Percentiles rank a stretch among this genome's conserved stretches.
These are phyloP conservation scores for Ascochyta rabiei DNA, from an alignment of 2,329 filamentous ascomycete genomes.

Conservation along the genomic window DNA sequence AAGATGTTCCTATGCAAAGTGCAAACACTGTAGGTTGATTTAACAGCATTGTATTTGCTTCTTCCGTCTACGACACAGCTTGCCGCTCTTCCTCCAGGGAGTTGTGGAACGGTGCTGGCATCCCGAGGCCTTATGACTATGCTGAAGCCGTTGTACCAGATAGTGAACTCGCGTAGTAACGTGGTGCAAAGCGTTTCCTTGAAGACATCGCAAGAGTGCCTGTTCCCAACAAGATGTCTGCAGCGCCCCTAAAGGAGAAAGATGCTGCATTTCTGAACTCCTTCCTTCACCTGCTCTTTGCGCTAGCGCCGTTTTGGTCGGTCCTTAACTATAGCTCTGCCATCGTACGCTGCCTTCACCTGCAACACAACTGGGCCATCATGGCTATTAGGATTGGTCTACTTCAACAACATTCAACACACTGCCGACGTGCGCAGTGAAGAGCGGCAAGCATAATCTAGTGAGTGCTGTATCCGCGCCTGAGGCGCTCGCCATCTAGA, in stretches of 20 bases:
- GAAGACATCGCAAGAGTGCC: no score
- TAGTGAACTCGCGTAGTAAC: no score
- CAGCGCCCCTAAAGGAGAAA: background rate
- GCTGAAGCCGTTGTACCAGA: no score
- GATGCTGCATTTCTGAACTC: background rate
- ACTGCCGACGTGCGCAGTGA: background rate
- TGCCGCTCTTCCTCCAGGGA: background rate
- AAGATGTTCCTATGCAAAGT: no score
- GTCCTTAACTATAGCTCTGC: background rate
- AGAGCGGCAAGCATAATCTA: background rate
- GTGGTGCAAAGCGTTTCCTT: no score
- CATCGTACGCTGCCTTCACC: background rate
- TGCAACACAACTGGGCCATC: background rate
- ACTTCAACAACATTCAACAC: background rate
- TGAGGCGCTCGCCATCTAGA: background rate
- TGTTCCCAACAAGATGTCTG: no score
- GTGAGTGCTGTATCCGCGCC: background rate
- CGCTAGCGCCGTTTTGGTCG: background rate
- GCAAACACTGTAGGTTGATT: no score
- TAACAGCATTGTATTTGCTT: background rate
- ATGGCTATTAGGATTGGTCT: background rate
- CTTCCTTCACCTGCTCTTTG: constrained; percentile 1
- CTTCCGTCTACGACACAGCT: background rate
- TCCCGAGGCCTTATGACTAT: no score
- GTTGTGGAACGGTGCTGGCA: background rate